A percentile compares a stretch with the other conserved stretches of the same genome.
These are phyloP conservation scores for Decorospora gaudefroyi DNA, from an alignment of 2,329 filamentous ascomycete genomes.

Conservation along the genomic window DNA sequence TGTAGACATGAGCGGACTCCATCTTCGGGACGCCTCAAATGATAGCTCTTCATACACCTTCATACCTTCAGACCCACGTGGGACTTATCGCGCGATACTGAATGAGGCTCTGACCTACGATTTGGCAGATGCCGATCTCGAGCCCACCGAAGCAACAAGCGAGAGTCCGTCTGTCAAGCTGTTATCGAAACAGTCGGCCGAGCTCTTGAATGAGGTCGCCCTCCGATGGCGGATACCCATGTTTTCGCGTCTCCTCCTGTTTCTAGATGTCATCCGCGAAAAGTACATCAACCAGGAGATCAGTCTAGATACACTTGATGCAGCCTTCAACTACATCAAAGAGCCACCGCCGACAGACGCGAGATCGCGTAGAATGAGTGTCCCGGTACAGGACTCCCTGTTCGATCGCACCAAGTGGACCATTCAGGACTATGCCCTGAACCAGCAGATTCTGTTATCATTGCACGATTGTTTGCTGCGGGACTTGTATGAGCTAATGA, in stretches of 20 bases:
- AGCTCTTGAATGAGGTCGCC: conserved; percentile 82
- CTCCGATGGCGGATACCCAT: conserved; percentile 87
- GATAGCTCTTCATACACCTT: conserved; percentile 77
- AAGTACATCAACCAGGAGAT: conserved; percentile 87
- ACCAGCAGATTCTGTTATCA: conserved; percentile 73
- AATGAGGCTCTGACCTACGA: conserved; percentile 72
- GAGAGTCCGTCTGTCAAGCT: conserved; percentile 58
- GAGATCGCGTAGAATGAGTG: conserved; percentile 59
- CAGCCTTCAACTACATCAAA: conserved; percentile 81
- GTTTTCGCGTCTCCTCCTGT: conserved; percentile 75
- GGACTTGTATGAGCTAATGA: conserved; percentile 84
- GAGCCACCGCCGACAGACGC: conserved; percentile 68
- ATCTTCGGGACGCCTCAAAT: conserved; percentile 59
- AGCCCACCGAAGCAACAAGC: conserved; percentile 55
- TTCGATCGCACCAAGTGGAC: conserved; percentile 59
- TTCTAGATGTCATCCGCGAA: conserved; percentile 81
- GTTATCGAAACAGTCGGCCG: conserved; percentile 75
- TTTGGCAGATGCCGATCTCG: conserved; percentile 59
- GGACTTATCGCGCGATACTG: conserved; percentile 81
- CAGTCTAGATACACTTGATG: conserved; percentile 77
- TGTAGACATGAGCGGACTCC: conserved; percentile 68
- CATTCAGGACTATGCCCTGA: conserved; percentile 57
- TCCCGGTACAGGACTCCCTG: conserved; percentile 42
- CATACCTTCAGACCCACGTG: conserved; percentile 81
- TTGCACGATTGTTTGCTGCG: conserved; percentile 82